These are phyloP conservation scores for Fusarium lyarnte DNA, from an alignment of 2,329 filamentous ascomycete species.

Conservation along the genomic window DNA sequence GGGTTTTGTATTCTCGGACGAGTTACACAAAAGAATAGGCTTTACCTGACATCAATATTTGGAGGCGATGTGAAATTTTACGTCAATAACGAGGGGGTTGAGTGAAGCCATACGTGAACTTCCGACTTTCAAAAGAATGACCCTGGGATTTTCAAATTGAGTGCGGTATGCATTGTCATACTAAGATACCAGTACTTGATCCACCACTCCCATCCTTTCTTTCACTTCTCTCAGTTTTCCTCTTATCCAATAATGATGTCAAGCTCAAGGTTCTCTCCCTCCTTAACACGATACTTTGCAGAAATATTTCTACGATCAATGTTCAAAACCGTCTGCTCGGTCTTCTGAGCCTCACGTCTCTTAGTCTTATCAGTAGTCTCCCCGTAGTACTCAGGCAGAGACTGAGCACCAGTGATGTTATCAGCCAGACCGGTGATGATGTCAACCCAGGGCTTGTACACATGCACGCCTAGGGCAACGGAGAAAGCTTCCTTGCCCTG, in stretches of 20 bases:
- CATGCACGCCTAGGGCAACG: constrained; percentile 26
- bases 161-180: not conserved
- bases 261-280: constrained; percentile 33
- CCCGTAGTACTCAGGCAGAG: constrained; percentile 36
- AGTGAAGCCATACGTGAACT: too few species aligned
- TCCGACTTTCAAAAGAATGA: too few species aligned
- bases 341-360: constrained; percentile 19
- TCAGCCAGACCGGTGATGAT: constrained; percentile 26
- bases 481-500: constrained; percentile 35
- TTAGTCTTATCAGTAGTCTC: constrained; percentile 3
- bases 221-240: fast-evolving
- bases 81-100: too few species aligned
- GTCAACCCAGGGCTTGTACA: constrained; percentile 38
- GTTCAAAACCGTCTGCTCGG: constrained; percentile 30
- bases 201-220: fast-evolving
- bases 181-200: not conserved
- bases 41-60: too few species aligned
- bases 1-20: too few species aligned
- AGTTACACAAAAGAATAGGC: too few species aligned
- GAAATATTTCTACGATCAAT: constrained; percentile 25
- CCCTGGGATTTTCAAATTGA: too few species aligned
- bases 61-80: too few species aligned
- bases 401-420: constrained; percentile 28
- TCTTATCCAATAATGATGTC: constrained; percentile 24
- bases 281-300: constrained; percentile 20